Conservation (phyloP, 305 asterid genomes). For the Andrographis paniculata region DNA sequence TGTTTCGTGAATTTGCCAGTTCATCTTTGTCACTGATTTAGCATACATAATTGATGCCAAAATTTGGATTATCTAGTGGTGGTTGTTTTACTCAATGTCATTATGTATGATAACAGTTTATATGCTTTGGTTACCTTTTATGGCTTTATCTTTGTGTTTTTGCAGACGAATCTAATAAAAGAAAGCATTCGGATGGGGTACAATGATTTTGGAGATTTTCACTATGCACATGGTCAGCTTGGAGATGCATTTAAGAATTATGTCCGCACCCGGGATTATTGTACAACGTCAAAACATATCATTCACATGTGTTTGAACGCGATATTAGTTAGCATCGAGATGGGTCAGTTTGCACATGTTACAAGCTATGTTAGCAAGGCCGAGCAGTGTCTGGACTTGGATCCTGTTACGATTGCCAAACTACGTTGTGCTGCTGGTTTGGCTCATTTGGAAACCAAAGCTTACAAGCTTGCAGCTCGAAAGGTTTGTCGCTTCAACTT, state of each 20-base stretch:
- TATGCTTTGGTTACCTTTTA: conserved; percentile 8
- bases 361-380: conserved; percentile 85
- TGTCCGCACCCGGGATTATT: conserved; percentile 92
- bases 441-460: conserved; percentile 69
- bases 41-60: too few species aligned
- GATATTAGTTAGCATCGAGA: conserved; percentile 86
- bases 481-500: conserved; percentile 59
- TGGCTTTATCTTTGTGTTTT: conserved; percentile 6
- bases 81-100: too few species aligned
- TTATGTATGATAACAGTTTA: too few species aligned
- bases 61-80: too few species aligned
- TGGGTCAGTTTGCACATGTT: conserved; percentile 94
- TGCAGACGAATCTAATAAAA: conserved; percentile 89
- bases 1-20: too few species aligned
- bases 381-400: conserved; percentile 73
- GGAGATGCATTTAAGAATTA: conserved; percentile 87
- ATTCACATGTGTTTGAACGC: conserved; percentile 86
- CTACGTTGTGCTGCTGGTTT: conserved; percentile 87
- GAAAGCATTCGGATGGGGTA: conserved; percentile 99
- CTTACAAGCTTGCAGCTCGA: conserved; percentile 90
- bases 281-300: conserved; percentile 90
- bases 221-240: conserved; percentile 80
- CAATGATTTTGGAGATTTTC: conserved; percentile 93
- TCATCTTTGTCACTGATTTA: too few species aligned
- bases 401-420: conserved; percentile 56